Conservation (phyloP, 1,284 basidiomycete genomes). For the Leccinum fallax region DNA sequence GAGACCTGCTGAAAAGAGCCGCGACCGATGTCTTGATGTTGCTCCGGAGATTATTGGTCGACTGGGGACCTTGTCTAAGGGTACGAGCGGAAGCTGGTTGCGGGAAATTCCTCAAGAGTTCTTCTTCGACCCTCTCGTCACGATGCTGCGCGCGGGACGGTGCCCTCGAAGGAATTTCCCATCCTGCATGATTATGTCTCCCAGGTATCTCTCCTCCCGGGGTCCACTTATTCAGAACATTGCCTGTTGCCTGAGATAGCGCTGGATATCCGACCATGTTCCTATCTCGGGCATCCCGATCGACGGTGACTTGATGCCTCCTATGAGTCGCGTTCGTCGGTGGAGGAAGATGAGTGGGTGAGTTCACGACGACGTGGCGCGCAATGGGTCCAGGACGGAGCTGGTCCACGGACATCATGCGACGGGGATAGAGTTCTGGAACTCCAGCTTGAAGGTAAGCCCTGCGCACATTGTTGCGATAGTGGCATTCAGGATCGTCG, state of each 20-base stretch:
- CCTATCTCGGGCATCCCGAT: background rate
- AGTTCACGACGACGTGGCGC: background rate
- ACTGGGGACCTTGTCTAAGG: constrained; percentile 11
- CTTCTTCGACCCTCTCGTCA: background rate
- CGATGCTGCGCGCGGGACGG: background rate
- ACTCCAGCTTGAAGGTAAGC: constrained; percentile 16
- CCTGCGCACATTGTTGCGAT: constrained; percentile 23
- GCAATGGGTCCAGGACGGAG: background rate
- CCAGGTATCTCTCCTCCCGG: background rate
- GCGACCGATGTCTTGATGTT: constrained; percentile 5
- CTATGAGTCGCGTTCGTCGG: background rate
- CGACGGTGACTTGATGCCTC: background rate
- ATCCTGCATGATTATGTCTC: constrained; percentile 6
- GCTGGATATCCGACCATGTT: constrained; percentile 12
- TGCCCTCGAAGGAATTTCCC: background rate
- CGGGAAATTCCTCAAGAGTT: background rate
- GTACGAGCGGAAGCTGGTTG: background rate
- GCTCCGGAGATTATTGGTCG: constrained; percentile 8
- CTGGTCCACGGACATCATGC: constrained; percentile 12
- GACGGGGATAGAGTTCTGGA: background rate
- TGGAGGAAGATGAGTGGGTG: background rate
- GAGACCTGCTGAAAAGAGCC: constrained; percentile 9
- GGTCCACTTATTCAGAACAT: constrained; percentile 9
- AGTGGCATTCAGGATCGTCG: constrained; percentile 20
- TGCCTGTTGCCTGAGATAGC: constrained; percentile 18